phyloP scores from a whole-genome alignment of 805 yeast species.

The Saccharomyces mikatae region DNA sequence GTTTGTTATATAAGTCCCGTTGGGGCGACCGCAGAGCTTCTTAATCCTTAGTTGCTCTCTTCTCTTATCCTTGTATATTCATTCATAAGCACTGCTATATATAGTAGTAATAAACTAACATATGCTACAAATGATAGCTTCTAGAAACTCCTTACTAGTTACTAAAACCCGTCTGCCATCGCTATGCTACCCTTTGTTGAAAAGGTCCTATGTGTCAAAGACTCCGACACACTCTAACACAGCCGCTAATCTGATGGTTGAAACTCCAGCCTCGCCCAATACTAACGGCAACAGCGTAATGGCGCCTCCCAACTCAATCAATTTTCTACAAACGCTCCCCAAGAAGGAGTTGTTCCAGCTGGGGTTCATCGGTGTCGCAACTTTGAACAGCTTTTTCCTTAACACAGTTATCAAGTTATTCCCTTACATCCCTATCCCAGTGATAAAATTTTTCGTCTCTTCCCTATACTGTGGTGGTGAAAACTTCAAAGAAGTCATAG shows the following conservation, averaged over 20 bases:
- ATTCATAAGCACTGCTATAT: neutral
- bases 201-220: neutral
- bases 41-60: neutral
- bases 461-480: conserved; percentile 90
- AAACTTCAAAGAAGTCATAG: conserved; percentile 55
- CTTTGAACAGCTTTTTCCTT: conserved; percentile 55
- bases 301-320: conserved; percentile 15
- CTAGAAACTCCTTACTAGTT: neutral
- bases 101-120: neutral
- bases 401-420: conserved; percentile 54
- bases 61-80: neutral
- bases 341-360: conserved; percentile 53
- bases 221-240: neutral
- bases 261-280: conserved; percentile 2
- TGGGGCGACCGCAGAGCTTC: neutral
- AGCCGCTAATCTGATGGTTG: conserved; percentile 5
- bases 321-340: conserved; percentile 46
- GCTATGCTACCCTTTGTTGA: conserved; percentile 5
- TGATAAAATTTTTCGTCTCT: conserved; percentile 67
- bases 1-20: neutral
- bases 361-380: conserved; percentile 61
- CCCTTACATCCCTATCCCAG: conserved; percentile 65
- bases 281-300: neutral
- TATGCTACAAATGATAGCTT: neutral
- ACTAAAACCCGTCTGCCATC: conserved; percentile 2